A percentile compares a stretch with the other conserved stretches of the same genome.
These are phyloP conservation scores for Ramularia endophylla DNA, from an alignment of 2,329 filamentous ascomycete species.

Conservation along the genomic window DNA sequence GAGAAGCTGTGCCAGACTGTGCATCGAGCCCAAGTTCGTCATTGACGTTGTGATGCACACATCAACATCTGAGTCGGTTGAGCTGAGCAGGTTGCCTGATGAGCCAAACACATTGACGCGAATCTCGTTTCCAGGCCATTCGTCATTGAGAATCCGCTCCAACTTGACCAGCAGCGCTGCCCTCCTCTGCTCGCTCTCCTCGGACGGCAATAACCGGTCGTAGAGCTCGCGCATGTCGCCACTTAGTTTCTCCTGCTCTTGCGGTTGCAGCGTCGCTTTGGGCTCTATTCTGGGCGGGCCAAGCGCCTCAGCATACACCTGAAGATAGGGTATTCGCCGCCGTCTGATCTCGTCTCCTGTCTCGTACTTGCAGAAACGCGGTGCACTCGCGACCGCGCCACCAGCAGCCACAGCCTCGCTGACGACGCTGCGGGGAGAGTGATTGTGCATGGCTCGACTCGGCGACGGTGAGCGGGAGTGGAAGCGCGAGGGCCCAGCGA, in stretches of 20 bases:
- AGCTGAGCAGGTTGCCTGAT: conserved; percentile 89
- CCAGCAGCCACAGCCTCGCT: conserved; percentile 73
- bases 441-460: conserved; percentile 62
- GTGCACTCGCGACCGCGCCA: conserved; percentile 53
- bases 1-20: conserved; percentile 80
- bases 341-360: conserved; percentile 75
- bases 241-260: conserved; percentile 69
- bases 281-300: conserved; percentile 62
- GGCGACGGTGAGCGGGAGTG: conserved; percentile 78
- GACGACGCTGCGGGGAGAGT: conserved; percentile 84
- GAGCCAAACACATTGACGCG: conserved; percentile 95
- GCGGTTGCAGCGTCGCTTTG: conserved; percentile 63
- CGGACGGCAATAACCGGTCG: conserved; percentile 73
- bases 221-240: conserved; percentile 83
- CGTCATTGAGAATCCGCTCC: conserved; percentile 77
- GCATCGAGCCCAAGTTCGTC: conserved; percentile 83
- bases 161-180: conserved; percentile 77
- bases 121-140: conserved; percentile 89
- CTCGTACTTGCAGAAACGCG: conserved; percentile 75
- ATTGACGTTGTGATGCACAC: conserved; percentile 93
- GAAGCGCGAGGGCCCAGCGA: conserved; percentile 78
- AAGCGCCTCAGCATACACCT: conserved; percentile 71
- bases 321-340: conserved; percentile 79
- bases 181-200: conserved; percentile 70
- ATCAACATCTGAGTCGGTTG: conserved; percentile 95